Percentiles rank a stretch among this genome's conserved stretches.
phyloP scores from a whole-genome alignment of 192 early-diverging fungal species.

The Diversispora epigaea region DNA sequence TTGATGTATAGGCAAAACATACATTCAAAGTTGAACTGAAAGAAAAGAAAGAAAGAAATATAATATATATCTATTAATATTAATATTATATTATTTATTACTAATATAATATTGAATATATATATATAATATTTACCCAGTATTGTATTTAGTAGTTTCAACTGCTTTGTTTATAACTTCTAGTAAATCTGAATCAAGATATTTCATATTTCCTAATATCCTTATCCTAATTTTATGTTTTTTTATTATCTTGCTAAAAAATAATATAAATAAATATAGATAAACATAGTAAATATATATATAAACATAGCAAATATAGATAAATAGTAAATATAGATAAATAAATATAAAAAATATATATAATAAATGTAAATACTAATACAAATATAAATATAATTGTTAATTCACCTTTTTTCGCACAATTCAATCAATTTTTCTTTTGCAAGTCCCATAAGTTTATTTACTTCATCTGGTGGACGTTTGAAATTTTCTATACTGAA shows the following conservation, averaged over 20 bases:
- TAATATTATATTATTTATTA: not conserved
- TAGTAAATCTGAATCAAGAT: conserved; percentile 67
- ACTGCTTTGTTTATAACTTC: conserved; percentile 62
- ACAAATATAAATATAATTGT: not conserved
- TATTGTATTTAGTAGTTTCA: conserved; percentile 65
- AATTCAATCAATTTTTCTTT: conserved; percentile 76
- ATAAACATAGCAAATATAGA: not conserved
- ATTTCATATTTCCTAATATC: conserved; percentile 71
- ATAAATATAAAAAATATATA: not conserved
- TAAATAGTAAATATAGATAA: not conserved
- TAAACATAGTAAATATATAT: not conserved
- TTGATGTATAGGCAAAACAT: conserved; percentile 88
- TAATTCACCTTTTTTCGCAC: conserved; percentile 62
- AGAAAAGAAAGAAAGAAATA: not conserved
- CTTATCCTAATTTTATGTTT: conserved; percentile 74
- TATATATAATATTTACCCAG: conserved; percentile 35
- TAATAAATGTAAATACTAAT: not conserved
- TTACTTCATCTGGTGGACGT: conserved; percentile 80
- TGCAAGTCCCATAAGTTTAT: conserved; percentile 80
- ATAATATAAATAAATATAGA: conserved; percentile 12
- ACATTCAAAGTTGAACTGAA: conserved; percentile 79
- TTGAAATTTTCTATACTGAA: conserved; percentile 99
- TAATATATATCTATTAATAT: not conserved
- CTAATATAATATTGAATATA: not conserved
- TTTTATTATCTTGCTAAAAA: conserved; percentile 67